A percentile compares a stretch with the other conserved stretches of the same genome.
Conservation (phyloP, 352 stramenopile genomes). For the Phytophthora cajani region DNA sequence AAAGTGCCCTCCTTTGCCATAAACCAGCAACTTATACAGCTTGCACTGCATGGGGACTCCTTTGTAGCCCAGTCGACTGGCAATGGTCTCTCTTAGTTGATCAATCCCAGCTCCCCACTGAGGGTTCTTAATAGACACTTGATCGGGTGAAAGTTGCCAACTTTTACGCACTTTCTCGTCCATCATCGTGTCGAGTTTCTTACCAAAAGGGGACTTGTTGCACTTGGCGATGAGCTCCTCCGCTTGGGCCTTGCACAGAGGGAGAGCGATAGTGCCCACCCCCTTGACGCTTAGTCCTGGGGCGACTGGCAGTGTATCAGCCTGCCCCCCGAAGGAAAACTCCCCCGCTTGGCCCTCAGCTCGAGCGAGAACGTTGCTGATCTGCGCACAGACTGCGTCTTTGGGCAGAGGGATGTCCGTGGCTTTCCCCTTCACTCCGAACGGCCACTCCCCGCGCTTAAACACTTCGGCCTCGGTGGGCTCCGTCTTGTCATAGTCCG, state of each 20-base stretch:
- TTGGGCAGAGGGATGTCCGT: not conserved
- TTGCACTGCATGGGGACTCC: conserved; percentile 9
- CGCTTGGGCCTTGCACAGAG: not conserved
- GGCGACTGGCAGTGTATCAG: not conserved
- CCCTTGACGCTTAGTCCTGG: conserved; percentile 5
- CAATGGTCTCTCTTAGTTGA: conserved; percentile 4
- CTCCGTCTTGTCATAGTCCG: not conserved
- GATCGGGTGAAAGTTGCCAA: conserved; percentile 15
- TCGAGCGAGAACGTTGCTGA: not conserved
- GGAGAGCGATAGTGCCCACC: not conserved
- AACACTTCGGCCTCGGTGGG: not conserved
- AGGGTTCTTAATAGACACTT: not conserved
- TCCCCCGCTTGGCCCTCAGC: not conserved
- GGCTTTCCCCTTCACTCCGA: not conserved
- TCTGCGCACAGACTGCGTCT: not conserved
- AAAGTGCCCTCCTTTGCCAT: conserved; percentile 51
- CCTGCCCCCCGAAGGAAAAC: not conserved
- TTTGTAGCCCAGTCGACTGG: conserved; percentile 8
- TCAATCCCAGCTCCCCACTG: conserved; percentile 9
- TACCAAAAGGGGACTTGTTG: not conserved
- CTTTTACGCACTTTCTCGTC: conserved; percentile 23
- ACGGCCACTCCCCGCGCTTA: not conserved
- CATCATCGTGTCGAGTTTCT: conserved; percentile 12
- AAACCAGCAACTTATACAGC: conserved; percentile 56
- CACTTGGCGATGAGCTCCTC: not conserved